phyloP scores from a whole-genome alignment of 2,329 filamentous ascomycete species.

The Aspergillus sp. region DNA sequence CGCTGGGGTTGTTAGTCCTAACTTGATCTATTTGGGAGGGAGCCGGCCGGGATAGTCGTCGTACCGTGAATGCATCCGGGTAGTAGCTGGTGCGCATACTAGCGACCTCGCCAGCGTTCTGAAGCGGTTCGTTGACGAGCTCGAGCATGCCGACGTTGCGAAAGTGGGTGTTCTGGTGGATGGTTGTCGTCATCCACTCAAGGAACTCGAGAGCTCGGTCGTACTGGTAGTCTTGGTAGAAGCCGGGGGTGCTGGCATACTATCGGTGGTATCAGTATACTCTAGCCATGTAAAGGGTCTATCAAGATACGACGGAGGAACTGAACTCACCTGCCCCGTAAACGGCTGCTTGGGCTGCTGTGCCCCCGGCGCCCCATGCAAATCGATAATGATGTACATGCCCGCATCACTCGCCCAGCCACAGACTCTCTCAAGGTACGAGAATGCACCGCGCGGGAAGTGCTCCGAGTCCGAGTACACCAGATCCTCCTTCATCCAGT shows the following conservation, averaged over 20 bases:
- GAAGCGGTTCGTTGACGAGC: constrained; percentile 62
- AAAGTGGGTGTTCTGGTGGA: constrained; percentile 55
- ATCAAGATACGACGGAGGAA: too few species aligned
- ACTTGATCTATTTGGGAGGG: too few species aligned
- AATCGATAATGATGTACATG: constrained; percentile 59
- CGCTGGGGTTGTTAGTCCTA: constrained; percentile 25
- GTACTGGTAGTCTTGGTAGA: constrained; percentile 63
- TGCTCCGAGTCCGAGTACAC: constrained; percentile 55
- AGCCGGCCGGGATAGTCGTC: neutral
- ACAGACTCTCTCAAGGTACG: constrained; percentile 53
- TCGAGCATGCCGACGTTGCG: constrained; percentile 63
- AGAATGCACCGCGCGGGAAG: constrained; percentile 55
- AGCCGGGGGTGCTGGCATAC: constrained; percentile 51
- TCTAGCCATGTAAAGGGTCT: too few species aligned
- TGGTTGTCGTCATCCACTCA: constrained; percentile 58
- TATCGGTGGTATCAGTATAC: constrained; percentile 17
- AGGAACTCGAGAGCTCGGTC: constrained; percentile 60
- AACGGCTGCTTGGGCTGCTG: too few species aligned
- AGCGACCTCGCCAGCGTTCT: constrained; percentile 38
- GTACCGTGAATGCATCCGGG: constrained; percentile 49
- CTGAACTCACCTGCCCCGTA: too few species aligned
- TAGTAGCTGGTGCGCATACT: constrained; percentile 53
- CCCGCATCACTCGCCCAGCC: constrained; percentile 55
- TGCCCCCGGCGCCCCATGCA: constrained; percentile 38
- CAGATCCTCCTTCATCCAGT: constrained; percentile 58